These are phyloP conservation scores for Hippophae gyantsensis DNA, from an alignment of 306 rosid genomes.

Conservation along the genomic window DNA sequence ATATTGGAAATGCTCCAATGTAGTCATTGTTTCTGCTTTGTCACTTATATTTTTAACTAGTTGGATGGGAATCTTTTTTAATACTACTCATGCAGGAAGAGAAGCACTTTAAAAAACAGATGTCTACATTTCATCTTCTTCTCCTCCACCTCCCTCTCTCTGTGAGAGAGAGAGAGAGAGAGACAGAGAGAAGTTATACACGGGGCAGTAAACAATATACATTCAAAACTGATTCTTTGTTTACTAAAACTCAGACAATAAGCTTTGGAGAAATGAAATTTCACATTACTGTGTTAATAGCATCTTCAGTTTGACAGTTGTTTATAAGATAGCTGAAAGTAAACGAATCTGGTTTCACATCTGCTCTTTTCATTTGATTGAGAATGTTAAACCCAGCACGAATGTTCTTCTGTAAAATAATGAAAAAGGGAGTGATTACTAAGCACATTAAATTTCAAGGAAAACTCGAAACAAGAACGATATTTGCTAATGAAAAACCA, in stretches of 20 bases:
- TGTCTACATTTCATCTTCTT: too few relatives aligned
- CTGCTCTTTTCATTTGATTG: slow-evolving; percentile 49
- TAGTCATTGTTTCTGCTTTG: too few relatives aligned
- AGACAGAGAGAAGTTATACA: background rate
- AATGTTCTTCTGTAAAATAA: slow-evolving; percentile 53
- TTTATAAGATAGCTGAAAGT: slow-evolving; percentile 56
- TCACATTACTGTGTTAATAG: slow-evolving; percentile 46
- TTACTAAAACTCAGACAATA: slow-evolving; percentile 1
- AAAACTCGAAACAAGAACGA: slow-evolving; percentile 10
- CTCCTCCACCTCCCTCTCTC: too few relatives aligned
- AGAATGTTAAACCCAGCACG: slow-evolving; percentile 42
- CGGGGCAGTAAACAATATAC: too few relatives aligned
- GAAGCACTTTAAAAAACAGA: too few relatives aligned
- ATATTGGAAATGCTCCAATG: too few relatives aligned
- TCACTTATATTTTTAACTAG: too few relatives aligned
- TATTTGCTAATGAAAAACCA: background rate
- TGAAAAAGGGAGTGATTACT: background rate
- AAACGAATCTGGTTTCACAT: slow-evolving; percentile 54
- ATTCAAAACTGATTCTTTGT: background rate
- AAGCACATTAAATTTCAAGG: slow-evolving; percentile 7
- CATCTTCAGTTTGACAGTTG: slow-evolving; percentile 55
- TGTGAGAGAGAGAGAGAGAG: too few relatives aligned
- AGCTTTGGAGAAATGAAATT: slow-evolving; percentile 18
- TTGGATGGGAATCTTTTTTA: too few relatives aligned
- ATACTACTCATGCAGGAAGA: too few relatives aligned